A percentile compares a stretch with the other conserved stretches of the same genome.
These are phyloP conservation scores for Raffaelea arxii DNA, from an alignment of 2,329 filamentous ascomycete genomes.

Conservation along the genomic window DNA sequence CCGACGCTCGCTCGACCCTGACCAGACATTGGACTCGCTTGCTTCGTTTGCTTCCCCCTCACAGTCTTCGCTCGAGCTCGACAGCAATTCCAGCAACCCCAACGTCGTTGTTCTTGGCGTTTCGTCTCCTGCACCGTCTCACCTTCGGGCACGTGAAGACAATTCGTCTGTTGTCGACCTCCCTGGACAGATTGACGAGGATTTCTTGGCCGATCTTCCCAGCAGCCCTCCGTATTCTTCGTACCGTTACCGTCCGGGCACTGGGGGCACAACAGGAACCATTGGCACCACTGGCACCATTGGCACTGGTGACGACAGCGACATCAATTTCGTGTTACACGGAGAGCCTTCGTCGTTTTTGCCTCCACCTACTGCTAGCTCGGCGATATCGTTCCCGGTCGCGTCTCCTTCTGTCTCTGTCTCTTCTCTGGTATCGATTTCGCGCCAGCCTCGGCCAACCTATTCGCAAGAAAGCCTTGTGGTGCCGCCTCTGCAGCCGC, in stretches of 20 bases:
- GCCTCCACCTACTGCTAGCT: slow-evolving; percentile 28
- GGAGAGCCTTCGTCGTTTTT: slow-evolving; percentile 21
- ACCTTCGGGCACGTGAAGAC: background rate
- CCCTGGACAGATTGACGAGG: background rate
- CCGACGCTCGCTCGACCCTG: slow-evolving; percentile 8
- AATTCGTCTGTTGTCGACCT: background rate
- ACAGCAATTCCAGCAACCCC: slow-evolving; percentile 1
- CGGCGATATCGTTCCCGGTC: background rate
- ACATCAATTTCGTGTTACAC: slow-evolving; percentile 46
- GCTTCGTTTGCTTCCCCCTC: slow-evolving; percentile 6
- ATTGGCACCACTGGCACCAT: no score
- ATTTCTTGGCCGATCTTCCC: background rate
- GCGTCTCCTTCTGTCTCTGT: slow-evolving; percentile 4
- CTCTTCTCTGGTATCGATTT: slow-evolving; percentile 23
- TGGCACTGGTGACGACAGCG: slow-evolving; percentile 22
- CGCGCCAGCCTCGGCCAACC: slow-evolving; percentile 25
- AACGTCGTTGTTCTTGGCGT: slow-evolving; percentile 43
- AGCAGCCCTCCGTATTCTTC: slow-evolving; percentile 7
- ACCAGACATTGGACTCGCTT: slow-evolving; percentile 10
- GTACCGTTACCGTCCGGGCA: slow-evolving; percentile 7
- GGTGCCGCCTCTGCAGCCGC: slow-evolving; percentile 43
- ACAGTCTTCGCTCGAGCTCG: no score
- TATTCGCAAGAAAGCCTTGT: slow-evolving; percentile 54
- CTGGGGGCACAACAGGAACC: no score
- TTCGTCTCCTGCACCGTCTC: slow-evolving; percentile 18